phyloP scores from a whole-genome alignment of 2,329 filamentous ascomycete species.

The Penicillium thymicola region DNA sequence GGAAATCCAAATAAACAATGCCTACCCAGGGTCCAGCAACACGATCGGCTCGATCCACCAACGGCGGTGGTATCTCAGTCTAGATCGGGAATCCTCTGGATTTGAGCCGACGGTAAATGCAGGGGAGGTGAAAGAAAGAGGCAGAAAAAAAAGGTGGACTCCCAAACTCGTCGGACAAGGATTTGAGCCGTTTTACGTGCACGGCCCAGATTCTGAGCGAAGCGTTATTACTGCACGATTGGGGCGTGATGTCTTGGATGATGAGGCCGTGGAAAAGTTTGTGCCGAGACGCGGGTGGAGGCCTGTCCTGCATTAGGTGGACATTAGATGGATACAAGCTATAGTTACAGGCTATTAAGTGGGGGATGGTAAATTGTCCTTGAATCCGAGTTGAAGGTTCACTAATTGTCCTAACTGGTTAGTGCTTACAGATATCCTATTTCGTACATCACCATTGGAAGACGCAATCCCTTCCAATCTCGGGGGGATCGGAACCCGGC shows the following conservation, averaged over 20 bases:
- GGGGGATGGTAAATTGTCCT: not conserved
- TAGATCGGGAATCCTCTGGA: constrained; percentile 60
- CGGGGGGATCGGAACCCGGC: not conserved
- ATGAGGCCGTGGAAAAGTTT: constrained; percentile 60
- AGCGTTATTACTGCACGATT: constrained; percentile 64
- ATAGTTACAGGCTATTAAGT: not conserved
- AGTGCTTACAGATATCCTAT: not conserved
- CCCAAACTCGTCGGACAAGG: constrained; percentile 26
- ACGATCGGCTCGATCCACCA: constrained; percentile 66
- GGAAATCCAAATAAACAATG: constrained; percentile 58
- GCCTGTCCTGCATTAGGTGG: constrained; percentile 23
- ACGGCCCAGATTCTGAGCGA: constrained; percentile 59
- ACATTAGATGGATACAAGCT: not conserved
- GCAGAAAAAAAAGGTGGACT: constrained; percentile 30
- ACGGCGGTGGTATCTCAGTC: constrained; percentile 62
- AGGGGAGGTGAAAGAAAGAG: not conserved
- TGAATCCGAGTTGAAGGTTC: too few relatives aligned
- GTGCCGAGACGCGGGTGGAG: constrained; percentile 60
- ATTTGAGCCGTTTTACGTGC: constrained; percentile 60
- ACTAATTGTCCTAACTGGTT: not conserved
- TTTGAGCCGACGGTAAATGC: constrained; percentile 39
- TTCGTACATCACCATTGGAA: too few relatives aligned
- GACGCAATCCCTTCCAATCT: not conserved
- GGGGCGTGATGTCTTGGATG: constrained; percentile 57
- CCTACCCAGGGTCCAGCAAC: constrained; percentile 64